Evolutionary conservation across 108 stramenopile genomes (phyloP), one percentile per base, ranked within the genome.

Genomic region (Fragilaria radians): DNA sequence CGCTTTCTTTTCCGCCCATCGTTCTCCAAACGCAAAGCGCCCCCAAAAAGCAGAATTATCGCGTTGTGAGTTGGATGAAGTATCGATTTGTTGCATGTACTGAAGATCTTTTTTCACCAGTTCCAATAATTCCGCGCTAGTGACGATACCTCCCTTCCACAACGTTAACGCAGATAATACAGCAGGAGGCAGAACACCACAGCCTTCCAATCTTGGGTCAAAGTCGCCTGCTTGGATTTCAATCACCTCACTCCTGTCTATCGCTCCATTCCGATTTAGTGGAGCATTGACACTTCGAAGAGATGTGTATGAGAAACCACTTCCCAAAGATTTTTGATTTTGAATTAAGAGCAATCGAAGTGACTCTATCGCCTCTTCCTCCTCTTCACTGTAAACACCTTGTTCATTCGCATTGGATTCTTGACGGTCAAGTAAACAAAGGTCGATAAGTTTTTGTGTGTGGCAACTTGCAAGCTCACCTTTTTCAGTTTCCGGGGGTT

Each of bases 21-120:
- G 77, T 79, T 99, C 96, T 48, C 91, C 93, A 61, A 97, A 98
- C 23, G 91, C 88, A 69, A 93, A 93, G 48, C 88, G 55, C 5
- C 84, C 88, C 92, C 92, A 90, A 71, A 94, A 94, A 11, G 80
- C 87, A 2, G 88, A 89, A 53, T 93, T 83, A 61, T 89, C 87
- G 48, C 84, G 89, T 31, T 71, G 70, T 9, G 72, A 71, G 33
- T 85, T 81, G 9, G 75, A 56, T 11, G 74, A 72, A 5, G 79
- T 81, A 31, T 71, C 68, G 14, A 56, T 32, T 29, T 83, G 77
- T 32, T 70, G 73, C 14, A 80, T 68, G 62, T 78, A 90, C 46
- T 81, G 74, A 30, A 86, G 68, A 72, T 94, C 92, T 53, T 94
- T 94, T 59, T 86, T 81, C 23, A 90, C 88, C 18, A 94, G 73